These are phyloP conservation scores for Nakazawaea sp. DNA, from an alignment of 805 yeast species.

Conservation along the genomic window DNA sequence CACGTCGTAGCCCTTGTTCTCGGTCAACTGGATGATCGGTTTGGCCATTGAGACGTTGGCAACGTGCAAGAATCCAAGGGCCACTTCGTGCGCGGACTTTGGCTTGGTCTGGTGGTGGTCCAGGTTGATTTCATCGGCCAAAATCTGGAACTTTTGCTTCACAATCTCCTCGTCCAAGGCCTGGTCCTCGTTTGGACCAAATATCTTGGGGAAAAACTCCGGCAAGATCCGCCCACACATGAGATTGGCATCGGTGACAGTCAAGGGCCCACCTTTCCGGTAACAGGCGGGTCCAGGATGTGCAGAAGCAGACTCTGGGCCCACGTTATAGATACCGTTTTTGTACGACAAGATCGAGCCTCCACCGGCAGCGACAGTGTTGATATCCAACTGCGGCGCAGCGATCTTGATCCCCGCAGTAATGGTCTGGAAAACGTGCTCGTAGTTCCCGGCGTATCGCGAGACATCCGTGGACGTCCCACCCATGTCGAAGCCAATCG, in stretches of 20 bases:
- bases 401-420: conserved; percentile 28
- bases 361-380: conserved; percentile 26
- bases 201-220: conserved; percentile 35
- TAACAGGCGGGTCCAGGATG: conserved; percentile 45
- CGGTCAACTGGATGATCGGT: conserved; percentile 39
- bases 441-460: conserved; percentile 22
- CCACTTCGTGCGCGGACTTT: conserved; percentile 35
- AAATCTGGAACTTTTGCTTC: conserved; percentile 26
- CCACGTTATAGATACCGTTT: conserved; percentile 33
- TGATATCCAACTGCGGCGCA: conserved; percentile 27
- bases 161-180: conserved; percentile 29
- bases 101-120: conserved; percentile 20
- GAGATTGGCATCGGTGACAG: conserved; percentile 40
- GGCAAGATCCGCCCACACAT: conserved; percentile 34
- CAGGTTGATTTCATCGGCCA: conserved; percentile 29
- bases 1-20: conserved; percentile 36
- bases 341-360: conserved; percentile 21
- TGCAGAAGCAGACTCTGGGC: conserved; percentile 41
- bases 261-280: conserved; percentile 40
- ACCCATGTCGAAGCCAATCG: conserved; percentile 31
- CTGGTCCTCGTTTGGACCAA: conserved; percentile 37
- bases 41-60: conserved; percentile 41
- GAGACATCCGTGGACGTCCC: conserved; percentile 33
- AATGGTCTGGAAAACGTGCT: conserved; percentile 23
- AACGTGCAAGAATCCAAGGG: conserved; percentile 37